These are phyloP conservation scores for Datura wrightii DNA, from an alignment of 257 asterid species.

Conservation along the genomic window DNA sequence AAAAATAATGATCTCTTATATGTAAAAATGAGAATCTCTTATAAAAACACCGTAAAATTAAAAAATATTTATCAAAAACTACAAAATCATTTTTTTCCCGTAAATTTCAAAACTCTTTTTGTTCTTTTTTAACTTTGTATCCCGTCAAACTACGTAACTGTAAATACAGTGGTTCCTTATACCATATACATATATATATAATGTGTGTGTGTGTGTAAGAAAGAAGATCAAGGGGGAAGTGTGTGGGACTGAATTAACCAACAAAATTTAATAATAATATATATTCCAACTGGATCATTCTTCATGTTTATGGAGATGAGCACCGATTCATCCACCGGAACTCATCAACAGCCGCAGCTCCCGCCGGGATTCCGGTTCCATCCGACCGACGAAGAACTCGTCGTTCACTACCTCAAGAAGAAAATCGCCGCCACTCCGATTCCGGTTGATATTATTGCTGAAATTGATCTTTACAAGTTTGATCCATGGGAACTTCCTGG, in stretches of 20 bases:
- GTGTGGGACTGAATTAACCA: conserved; percentile 35
- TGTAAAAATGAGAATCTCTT: too few species aligned
- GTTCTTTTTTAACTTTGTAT: too few species aligned
- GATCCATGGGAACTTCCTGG: conserved; percentile 77
- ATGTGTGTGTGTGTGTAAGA: too few species aligned
- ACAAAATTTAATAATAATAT: background rate
- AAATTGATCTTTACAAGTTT: conserved; percentile 62
- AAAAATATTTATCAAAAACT: too few species aligned
- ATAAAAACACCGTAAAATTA: too few species aligned
- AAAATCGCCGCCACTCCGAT: conserved; percentile 56
- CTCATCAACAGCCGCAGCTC: conserved; percentile 58
- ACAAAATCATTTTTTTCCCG: too few species aligned
- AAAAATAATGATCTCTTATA: too few species aligned
- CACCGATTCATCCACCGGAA: conserved; percentile 8
- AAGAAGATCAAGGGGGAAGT: background rate
- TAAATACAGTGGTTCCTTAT: conserved; percentile 33
- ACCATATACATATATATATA: conserved; percentile 40
- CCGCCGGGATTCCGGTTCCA: conserved; percentile 74
- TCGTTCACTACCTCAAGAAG: conserved; percentile 67
- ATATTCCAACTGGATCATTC: conserved; percentile 29
- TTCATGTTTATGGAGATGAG: background rate
- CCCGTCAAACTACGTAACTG: too few species aligned
- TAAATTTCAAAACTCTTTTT: too few species aligned
- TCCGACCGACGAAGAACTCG: conserved; percentile 73
- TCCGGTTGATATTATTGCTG: conserved; percentile 66